Evolutionary conservation across 2,329 filamentous ascomycete species (phyloP).

Genomic region (Fusarium secorum): DNA sequence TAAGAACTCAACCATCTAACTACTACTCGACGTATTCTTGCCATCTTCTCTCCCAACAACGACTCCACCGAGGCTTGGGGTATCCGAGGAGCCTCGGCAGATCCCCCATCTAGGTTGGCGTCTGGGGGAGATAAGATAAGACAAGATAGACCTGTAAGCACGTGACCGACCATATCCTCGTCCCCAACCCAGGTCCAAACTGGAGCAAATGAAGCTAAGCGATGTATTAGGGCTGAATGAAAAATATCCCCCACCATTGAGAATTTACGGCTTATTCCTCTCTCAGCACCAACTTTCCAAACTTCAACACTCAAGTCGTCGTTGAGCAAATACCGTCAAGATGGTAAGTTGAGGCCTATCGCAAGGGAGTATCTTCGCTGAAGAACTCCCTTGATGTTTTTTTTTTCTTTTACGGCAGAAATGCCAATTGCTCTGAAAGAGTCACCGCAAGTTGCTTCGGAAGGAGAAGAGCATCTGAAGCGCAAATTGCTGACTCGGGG

Average conservation of each 20-base stretch:
- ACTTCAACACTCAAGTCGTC: conserved; percentile 50
- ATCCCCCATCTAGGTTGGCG: conserved; percentile 18
- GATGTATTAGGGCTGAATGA: conserved; percentile 52
- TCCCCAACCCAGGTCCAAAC: conserved; percentile 50
- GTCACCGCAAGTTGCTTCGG: conserved; percentile 99
- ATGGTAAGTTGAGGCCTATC: conserved; percentile 70
- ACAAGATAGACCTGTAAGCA: conserved; percentile 16
- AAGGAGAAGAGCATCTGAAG: conserved; percentile 80
- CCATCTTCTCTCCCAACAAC: conserved; percentile 1
- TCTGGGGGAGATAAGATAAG: conserved; percentile 15
- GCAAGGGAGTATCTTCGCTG: conserved; percentile 21
- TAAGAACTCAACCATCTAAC: not conserved
- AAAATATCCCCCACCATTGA: conserved; percentile 51
- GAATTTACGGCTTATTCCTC: conserved; percentile 42
- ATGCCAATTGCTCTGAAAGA: conserved; percentile 62
- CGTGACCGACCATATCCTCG: conserved; percentile 46
- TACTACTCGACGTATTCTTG: not conserved
- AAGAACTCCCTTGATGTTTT: conserved; percentile 39
- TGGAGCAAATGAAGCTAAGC: conserved; percentile 28
- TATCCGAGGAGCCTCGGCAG: conserved; percentile 39
- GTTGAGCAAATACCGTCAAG: conserved; percentile 65
- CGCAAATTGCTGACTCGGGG: conserved; percentile 99
- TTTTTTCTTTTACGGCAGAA: conserved; percentile 49
- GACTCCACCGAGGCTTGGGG: conserved; percentile 18
- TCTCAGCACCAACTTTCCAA: conserved; percentile 46